Conservation (phyloP, 106 monocot genomes). For the Phalaenopsis equestris region DNA sequence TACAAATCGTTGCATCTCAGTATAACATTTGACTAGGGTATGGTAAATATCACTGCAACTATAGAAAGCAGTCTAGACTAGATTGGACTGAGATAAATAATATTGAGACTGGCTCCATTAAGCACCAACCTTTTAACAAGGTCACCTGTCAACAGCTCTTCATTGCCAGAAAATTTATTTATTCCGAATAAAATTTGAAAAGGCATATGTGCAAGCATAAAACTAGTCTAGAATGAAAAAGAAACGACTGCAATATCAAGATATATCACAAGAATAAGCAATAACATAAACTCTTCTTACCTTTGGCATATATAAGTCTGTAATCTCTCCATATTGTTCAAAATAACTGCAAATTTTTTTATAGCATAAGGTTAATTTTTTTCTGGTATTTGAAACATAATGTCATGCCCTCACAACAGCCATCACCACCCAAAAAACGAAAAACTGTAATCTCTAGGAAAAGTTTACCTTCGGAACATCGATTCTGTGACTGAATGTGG, state of each 20-base stretch:
- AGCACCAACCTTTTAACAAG: background rate
- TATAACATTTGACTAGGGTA: background rate
- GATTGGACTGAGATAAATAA: background rate
- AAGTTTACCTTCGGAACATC: conserved; percentile 61
- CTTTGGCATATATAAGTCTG: conserved; percentile 99
- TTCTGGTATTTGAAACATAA: background rate
- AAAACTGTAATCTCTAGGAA: background rate
- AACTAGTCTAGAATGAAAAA: background rate
- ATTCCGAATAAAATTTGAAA: background rate
- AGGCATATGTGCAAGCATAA: background rate
- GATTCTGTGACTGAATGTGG: conserved; percentile 73
- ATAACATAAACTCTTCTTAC: conserved; percentile 24
- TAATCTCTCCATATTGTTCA: conserved; percentile 86
- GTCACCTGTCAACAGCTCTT: background rate
- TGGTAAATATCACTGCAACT: background rate
- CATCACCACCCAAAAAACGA: conserved; percentile 4
- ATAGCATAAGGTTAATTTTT: background rate
- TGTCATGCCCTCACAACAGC: background rate
- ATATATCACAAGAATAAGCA: background rate
- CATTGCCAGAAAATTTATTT: background rate
- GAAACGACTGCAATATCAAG: background rate
- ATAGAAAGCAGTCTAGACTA: background rate
- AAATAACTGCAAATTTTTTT: conserved; percentile 70
- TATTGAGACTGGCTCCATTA: background rate
- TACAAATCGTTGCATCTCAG: background rate